These are phyloP conservation scores for Onygenales sp. DNA, from an alignment of 2,329 filamentous ascomycete genomes.

Conservation along the genomic window DNA sequence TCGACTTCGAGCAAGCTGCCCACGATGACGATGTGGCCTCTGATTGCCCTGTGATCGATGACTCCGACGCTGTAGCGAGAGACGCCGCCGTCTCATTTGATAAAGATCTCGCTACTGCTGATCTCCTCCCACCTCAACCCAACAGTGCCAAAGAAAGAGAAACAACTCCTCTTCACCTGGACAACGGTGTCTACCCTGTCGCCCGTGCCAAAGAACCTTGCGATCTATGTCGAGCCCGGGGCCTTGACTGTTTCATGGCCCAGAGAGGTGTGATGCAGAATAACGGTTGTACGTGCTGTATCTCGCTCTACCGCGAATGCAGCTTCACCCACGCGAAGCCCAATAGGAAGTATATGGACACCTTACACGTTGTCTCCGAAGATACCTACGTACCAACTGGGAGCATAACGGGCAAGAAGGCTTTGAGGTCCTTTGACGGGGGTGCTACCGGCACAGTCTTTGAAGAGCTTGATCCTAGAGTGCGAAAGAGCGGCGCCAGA, in stretches of 20 bases:
- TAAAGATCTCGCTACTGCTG: constrained; percentile 28
- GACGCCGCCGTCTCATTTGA: constrained; percentile 34
- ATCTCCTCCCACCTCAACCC: constrained; percentile 15
- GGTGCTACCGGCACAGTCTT: constrained; percentile 13
- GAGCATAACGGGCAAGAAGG: constrained; percentile 29
- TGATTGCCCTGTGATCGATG: constrained; percentile 27
- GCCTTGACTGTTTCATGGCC: constrained; percentile 38
- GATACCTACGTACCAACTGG: constrained; percentile 30
- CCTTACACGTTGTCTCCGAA: constrained; percentile 35
- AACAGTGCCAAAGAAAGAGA: constrained; percentile 13
- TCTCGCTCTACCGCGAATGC: constrained; percentile 38
- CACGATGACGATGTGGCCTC: constrained; percentile 32
- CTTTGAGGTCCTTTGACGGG: constrained; percentile 32
- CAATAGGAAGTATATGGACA: constrained; percentile 33
- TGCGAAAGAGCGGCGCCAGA: constrained; percentile 59
- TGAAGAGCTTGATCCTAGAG: constrained; percentile 29
- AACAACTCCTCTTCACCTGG: constrained; percentile 13
- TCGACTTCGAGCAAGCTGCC: constrained; percentile 38
- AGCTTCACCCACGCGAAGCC: constrained; percentile 36
- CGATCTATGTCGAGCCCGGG: constrained; percentile 37
- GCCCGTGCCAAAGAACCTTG: constrained; percentile 36
- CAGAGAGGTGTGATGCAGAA: constrained; percentile 33
- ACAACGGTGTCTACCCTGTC: constrained; percentile 32
- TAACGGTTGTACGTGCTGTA: constrained; percentile 39
- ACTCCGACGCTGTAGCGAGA: constrained; percentile 27